phyloP scores from a whole-genome alignment of 2,329 filamentous ascomycete genomes.

The Plectosphaerella plurivora region DNA sequence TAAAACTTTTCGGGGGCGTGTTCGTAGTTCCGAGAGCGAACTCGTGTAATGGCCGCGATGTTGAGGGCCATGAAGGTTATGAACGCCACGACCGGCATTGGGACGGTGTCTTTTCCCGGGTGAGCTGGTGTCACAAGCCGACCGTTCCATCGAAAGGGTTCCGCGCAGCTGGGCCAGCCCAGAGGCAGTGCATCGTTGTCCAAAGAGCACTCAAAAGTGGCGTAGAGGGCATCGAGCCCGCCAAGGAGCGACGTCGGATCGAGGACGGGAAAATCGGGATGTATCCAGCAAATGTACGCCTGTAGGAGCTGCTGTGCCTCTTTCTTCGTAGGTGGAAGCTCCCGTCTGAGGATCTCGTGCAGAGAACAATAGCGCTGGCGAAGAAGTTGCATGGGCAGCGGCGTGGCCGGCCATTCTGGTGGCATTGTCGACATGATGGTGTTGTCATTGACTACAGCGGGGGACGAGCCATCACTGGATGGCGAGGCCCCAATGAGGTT shows the following conservation, averaged over 20 bases:
- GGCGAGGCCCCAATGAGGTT: constrained; percentile 17
- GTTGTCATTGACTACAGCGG: not conserved
- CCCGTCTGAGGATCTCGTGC: constrained; percentile 5
- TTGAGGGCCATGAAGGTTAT: constrained; percentile 30
- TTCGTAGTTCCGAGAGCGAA: constrained; percentile 25
- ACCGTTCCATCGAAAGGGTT: constrained; percentile 17
- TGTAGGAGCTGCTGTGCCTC: constrained; percentile 14
- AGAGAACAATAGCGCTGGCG: constrained; percentile 10
- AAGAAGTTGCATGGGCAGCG: not conserved
- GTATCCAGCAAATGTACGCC: constrained; percentile 16
- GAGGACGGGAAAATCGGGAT: constrained; percentile 16
- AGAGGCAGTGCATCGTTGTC: constrained; percentile 6
- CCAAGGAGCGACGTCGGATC: constrained; percentile 13
- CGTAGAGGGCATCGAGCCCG: constrained; percentile 15
- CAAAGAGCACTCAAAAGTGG: constrained; percentile 7
- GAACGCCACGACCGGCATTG: constrained; percentile 20
- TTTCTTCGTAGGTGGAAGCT: constrained; percentile 15
- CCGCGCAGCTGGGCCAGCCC: constrained; percentile 14
- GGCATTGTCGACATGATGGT: not conserved
- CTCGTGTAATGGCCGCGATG: constrained; percentile 26
- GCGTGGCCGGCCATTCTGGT: constrained; percentile 6
- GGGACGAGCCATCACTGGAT: constrained; percentile 5
- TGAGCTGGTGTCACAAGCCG: constrained; percentile 3
- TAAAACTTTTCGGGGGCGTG: constrained; percentile 27
- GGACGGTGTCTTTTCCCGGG: constrained; percentile 1